These are phyloP conservation scores for Hibiscus mutabilis DNA, from an alignment of 345 rosid genomes.

Conservation along the genomic window DNA sequence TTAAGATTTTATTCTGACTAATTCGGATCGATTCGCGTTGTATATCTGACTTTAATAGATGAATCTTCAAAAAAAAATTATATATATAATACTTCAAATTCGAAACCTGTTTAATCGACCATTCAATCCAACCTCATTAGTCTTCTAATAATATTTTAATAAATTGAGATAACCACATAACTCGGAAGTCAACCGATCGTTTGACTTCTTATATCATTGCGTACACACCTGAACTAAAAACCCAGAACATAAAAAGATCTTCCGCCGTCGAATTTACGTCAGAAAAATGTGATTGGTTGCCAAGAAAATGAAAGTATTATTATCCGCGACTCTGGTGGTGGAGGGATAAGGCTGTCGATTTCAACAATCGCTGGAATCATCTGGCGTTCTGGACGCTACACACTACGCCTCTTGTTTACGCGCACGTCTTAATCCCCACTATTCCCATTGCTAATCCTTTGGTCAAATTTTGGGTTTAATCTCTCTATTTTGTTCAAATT, in stretches of 20 bases:
- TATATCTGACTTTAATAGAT: too few species aligned
- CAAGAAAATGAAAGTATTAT: not conserved
- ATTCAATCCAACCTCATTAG: too few species aligned
- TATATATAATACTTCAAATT: too few species aligned
- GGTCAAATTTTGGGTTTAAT: too few species aligned
- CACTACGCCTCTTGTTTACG: not conserved
- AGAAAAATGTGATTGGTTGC: not conserved
- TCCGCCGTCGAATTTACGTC: not conserved
- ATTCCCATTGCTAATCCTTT: not conserved
- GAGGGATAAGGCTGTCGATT: not conserved
- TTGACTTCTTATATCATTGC: not conserved
- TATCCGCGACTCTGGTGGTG: not conserved
- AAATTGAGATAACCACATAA: too few species aligned
- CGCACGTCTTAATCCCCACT: not conserved
- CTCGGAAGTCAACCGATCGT: not conserved
- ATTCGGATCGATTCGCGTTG: too few species aligned
- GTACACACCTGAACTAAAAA: not conserved
- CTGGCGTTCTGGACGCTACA: not conserved
- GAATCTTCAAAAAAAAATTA: too few species aligned
- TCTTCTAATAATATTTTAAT: too few species aligned
- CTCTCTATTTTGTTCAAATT: too few species aligned
- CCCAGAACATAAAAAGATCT: not conserved
- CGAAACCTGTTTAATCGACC: too few species aligned
- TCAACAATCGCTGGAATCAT: conserved; percentile 3
- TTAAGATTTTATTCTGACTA: too few species aligned